Evolutionary conservation across 148 eudicot species (phyloP), one percentile per base, ranked within the genome.

Genomic region (Agrostemma githago): DNA sequence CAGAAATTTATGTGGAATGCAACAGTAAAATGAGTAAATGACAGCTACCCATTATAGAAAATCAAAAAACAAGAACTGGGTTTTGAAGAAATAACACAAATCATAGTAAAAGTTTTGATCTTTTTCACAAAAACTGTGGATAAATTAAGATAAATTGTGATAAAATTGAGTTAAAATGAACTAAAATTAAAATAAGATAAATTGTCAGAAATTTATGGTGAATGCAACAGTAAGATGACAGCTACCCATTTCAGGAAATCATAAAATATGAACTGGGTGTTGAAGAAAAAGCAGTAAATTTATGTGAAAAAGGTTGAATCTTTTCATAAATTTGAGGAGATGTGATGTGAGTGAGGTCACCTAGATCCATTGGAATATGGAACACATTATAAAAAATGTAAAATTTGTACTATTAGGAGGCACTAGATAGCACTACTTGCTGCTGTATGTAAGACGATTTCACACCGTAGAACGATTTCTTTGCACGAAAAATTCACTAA

Each of bases 151-250:
- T 26, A 26, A 26, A 26, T 26, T 26, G 1, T 0, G 34, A 26
- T 26, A 26, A 26, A 53, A 48, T 62, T 53, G n/a, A 40, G 74
- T 54, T 62, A 74, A 62, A 64, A 37, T 21, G 42, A 51, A 12
- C 11, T 51, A 10, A 51, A 51, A 51, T 51, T 26, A 26, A 26
- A 26, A 26, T 26, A 2, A 51, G 14, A 51, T 51, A 12, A 51
- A 26, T 26, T 72, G 20, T 69, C 62, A 53, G 46, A 58, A 21
- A 7, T 44, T n/a, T 66, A 20, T 43, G 34, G 78, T 51, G 41
- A 70, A 79, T 74, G 75, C 11, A 79, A 74, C 72, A 80, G 79
- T 75, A 40, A 66, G 41, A 79, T 75, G 76, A 80, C 76, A 80
- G 79, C 53, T 70, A 79, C 72, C 78, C 82, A 80, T 8, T 10